Conservation (phyloP, 441 rosid species). For the Jatropha multifida region DNA sequence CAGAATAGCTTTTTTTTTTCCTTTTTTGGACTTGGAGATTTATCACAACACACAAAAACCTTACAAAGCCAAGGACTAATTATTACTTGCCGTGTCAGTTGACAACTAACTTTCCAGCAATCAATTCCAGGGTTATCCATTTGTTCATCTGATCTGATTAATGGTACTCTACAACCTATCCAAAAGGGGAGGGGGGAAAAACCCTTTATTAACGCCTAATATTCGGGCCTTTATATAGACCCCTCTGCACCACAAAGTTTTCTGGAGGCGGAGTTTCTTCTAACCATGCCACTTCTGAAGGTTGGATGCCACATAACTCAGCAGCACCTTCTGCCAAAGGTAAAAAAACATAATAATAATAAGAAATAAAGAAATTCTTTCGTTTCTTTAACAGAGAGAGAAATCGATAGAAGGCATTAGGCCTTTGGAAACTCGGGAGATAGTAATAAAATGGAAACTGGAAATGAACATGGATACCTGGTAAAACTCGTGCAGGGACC, state of each 20-base stretch:
- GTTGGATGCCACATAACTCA: conserved; percentile 26
- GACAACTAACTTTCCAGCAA: conserved; percentile 30
- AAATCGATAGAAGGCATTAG: background rate
- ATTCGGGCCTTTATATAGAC: conserved; percentile 43
- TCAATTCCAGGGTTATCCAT: conserved; percentile 20
- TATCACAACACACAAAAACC: conserved; percentile 27
- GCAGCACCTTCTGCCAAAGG: conserved; percentile 25
- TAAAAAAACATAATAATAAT: background rate
- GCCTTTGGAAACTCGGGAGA: background rate
- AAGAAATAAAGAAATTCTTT: background rate
- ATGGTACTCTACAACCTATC: conserved; percentile 15
- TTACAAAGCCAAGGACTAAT: conserved; percentile 17
- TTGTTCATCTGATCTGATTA: conserved; percentile 27
- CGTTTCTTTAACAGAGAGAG: background rate
- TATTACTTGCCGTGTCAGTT: conserved; percentile 30
- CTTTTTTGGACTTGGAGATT: background rate
- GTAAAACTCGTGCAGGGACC: conserved; percentile 27
- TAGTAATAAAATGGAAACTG: background rate
- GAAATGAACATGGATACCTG: conserved; percentile 21
- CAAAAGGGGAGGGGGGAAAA: background rate
- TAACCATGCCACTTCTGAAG: conserved; percentile 35
- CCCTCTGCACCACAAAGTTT: conserved; percentile 39
- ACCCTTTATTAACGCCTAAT: conserved; percentile 37
- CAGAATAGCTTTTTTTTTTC: background rate
- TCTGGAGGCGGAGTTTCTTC: conserved; percentile 47